Conservation (phyloP, 371 early-diverging fungal species). For the Mortierella sp. region DNA sequence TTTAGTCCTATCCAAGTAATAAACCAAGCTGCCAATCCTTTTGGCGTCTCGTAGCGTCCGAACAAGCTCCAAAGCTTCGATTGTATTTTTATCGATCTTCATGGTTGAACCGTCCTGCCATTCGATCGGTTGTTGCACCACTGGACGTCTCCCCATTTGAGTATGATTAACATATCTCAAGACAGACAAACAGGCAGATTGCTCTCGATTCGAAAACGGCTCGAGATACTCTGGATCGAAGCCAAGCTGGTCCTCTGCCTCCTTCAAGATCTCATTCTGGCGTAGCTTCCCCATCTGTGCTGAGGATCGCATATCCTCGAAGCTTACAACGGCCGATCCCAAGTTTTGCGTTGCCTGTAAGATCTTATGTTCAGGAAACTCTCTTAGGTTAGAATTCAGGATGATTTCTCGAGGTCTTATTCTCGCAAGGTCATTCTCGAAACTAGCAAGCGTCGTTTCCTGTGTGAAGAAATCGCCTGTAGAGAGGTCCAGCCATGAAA, state of each 20-base stretch:
- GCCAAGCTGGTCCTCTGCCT: conserved; percentile 26
- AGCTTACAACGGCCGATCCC: conserved; percentile 46
- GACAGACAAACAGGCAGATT: conserved; percentile 66
- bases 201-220: conserved; percentile 59
- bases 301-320: conserved; percentile 48
- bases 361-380: conserved; percentile 28
- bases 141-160: conserved; percentile 61
- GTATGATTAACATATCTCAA: conserved; percentile 69
- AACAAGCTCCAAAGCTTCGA: conserved; percentile 70
- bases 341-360: conserved; percentile 25
- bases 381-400: conserved; percentile 58
- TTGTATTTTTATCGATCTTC: conserved; percentile 72
- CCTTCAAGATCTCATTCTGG: conserved; percentile 30
- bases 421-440: conserved; percentile 81
- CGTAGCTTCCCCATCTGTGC: conserved; percentile 21
- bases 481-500: conserved; percentile 94
- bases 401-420: conserved; percentile 90
- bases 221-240: conserved; percentile 31
- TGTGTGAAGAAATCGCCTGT: conserved; percentile 91
- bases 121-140: conserved; percentile 63
- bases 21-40: conserved; percentile 73
- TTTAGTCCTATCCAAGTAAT: conserved; percentile 79
- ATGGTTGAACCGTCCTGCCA: conserved; percentile 62
- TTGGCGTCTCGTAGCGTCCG: conserved; percentile 62
- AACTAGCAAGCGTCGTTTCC: conserved; percentile 58